A percentile compares a stretch with the other conserved stretches of the same genome.
These are phyloP conservation scores for Metarhizium rileyi DNA, from an alignment of 2,329 filamentous ascomycete genomes.

Conservation along the genomic window DNA sequence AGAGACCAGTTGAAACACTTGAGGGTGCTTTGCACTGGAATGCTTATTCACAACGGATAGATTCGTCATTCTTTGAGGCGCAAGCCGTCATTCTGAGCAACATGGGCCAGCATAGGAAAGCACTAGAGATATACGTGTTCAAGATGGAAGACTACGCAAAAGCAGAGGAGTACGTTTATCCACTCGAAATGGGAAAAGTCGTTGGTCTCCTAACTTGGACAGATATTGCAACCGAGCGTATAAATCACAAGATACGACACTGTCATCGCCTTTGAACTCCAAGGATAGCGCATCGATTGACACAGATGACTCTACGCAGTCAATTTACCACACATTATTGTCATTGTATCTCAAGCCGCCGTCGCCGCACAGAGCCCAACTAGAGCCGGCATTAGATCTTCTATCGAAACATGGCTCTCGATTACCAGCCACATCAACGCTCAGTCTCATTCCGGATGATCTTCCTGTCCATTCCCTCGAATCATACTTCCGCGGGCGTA, in stretches of 20 bases:
- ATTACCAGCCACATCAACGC: conserved; percentile 75
- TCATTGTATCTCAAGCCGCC: conserved; percentile 82
- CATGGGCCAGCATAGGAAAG: conserved; percentile 92
- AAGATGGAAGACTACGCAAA: conserved; percentile 79
- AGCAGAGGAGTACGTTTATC: conserved; percentile 70
- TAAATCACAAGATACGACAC: conserved; percentile 41
- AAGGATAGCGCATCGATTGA: conserved; percentile 23
- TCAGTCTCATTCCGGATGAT: conserved; percentile 73
- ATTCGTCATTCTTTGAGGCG: conserved; percentile 78
- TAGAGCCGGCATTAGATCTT: conserved; percentile 71
- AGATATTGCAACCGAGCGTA: conserved; percentile 87
- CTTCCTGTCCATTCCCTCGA: conserved; percentile 73
- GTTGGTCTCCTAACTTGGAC: conserved; percentile 12
- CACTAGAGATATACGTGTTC: conserved; percentile 95
- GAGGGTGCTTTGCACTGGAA: neutral
- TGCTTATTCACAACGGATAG: conserved; percentile 31
- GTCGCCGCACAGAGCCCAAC: conserved; percentile 59
- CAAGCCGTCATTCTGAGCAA: conserved; percentile 86
- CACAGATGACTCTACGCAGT: conserved; percentile 48
- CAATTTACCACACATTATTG: conserved; percentile 86
- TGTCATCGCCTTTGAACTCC: conserved; percentile 24
- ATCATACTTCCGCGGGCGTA: conserved; percentile 85
- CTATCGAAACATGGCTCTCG: conserved; percentile 90
- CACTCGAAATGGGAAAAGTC: neutral
- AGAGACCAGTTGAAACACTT: conserved; percentile 16